Conservation (phyloP, 2,329 filamentous ascomycete genomes). For the Thielaviopsis euricoi region DNA sequence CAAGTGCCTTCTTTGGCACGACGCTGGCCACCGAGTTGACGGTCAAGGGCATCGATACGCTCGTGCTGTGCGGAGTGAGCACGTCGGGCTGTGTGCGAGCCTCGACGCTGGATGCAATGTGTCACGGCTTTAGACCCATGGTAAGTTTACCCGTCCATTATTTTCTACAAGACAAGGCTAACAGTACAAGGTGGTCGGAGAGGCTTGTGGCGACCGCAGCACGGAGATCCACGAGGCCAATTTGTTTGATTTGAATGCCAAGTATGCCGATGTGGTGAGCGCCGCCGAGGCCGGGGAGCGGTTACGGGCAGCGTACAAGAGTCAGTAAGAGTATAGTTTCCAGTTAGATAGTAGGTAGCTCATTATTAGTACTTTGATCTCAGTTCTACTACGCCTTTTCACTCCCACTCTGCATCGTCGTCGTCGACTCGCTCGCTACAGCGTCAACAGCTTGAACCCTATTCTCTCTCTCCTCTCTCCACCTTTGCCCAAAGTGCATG, state of each 20-base stretch:
- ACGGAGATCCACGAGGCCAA: conserved; percentile 27
- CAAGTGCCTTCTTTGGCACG: conserved; percentile 29
- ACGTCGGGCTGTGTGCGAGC: conserved; percentile 30
- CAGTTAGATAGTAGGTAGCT: too few relatives aligned
- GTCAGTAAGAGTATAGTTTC: too few relatives aligned
- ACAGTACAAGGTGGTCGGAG: conserved; percentile 23
- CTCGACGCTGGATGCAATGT: conserved; percentile 27
- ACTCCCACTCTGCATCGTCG: conserved; percentile 11
- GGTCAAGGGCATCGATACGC: conserved; percentile 23
- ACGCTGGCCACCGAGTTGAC: conserved; percentile 24
- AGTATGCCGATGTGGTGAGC: conserved; percentile 28
- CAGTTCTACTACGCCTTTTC: too few relatives aligned
- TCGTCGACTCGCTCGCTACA: conserved; percentile 11
- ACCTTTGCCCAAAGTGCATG: background rate
- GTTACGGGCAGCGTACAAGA: too few relatives aligned
- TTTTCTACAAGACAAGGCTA: background rate
- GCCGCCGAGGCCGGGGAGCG: conserved; percentile 21
- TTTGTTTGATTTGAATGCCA: conserved; percentile 28
- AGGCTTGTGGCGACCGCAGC: conserved; percentile 28
- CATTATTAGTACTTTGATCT: too few relatives aligned
- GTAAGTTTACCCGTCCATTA: conserved; percentile 15
- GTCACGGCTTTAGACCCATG: conserved; percentile 27
- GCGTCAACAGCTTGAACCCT: background rate
- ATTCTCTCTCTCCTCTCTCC: background rate
- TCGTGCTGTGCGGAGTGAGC: conserved; percentile 30